A percentile compares a stretch with the other conserved stretches of the same genome.
phyloP scores from a whole-genome alignment of 441 rosid species.

The Pelargonium australe region DNA sequence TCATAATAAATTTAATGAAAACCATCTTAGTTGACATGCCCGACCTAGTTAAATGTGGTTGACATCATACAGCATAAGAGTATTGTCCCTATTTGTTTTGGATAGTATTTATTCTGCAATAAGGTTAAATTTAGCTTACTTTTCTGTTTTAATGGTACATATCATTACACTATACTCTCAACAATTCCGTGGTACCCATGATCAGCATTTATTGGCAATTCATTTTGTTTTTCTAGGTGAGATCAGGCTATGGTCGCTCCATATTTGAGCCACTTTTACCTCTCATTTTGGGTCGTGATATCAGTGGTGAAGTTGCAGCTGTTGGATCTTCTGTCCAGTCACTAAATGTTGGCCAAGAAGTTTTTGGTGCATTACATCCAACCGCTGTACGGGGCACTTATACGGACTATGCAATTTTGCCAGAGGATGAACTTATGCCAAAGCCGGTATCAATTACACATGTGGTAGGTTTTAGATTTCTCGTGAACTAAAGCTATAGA shows the following conservation, averaged over 20 bases:
- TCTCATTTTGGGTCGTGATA: slow-evolving; percentile 82
- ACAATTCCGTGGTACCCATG: background rate
- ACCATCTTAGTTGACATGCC: background rate
- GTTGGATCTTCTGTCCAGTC: slow-evolving; percentile 61
- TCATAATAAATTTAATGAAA: background rate
- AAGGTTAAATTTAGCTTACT: background rate
- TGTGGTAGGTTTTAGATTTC: slow-evolving; percentile 37
- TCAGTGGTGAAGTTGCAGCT: slow-evolving; percentile 88
- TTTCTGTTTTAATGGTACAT: background rate
- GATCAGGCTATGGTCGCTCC: slow-evolving; percentile 93
- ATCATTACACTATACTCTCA: background rate
- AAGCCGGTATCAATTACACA: slow-evolving; percentile 74
- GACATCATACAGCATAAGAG: background rate
- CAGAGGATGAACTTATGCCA: slow-evolving; percentile 64
- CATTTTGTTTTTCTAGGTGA: slow-evolving; percentile 47
- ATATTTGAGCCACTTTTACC: slow-evolving; percentile 79
- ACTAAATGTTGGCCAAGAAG: slow-evolving; percentile 66
- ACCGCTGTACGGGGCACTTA: slow-evolving; percentile 94
- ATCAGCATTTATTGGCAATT: background rate
- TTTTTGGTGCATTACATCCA: slow-evolving; percentile 95
- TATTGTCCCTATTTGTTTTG: background rate
- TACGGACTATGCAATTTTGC: slow-evolving; percentile 69
- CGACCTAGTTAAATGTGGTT: background rate
- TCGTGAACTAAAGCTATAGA: slow-evolving; percentile 6
- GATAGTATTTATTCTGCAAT: background rate